Conservation (phyloP, 768 basidiomycete species). For the Panaeolus cyanescens region DNA sequence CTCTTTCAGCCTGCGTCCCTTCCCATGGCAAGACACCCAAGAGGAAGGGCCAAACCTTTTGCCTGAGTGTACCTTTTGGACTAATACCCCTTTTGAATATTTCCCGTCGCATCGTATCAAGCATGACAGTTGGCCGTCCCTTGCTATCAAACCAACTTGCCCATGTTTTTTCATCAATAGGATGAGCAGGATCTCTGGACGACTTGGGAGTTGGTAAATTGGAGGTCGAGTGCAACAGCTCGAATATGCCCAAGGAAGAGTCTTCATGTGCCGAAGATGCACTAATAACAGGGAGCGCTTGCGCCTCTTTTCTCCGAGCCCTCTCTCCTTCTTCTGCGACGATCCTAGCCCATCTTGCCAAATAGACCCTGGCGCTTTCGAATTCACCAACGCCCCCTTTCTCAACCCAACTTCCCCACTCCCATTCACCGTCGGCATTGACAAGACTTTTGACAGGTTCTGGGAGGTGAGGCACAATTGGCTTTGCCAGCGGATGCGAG, state of each 20-base stretch:
- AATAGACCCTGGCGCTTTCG: conserved; percentile 93
- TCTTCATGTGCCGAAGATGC: conserved; percentile 57
- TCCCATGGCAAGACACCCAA: conserved; percentile 87
- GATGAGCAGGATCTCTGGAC: conserved; percentile 78
- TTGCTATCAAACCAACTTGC: conserved; percentile 74
- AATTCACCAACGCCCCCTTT: conserved; percentile 94
- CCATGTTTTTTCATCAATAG: conserved; percentile 77
- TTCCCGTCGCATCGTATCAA: conserved; percentile 73
- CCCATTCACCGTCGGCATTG: conserved; percentile 86
- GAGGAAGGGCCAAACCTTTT: conserved; percentile 88
- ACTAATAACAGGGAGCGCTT: conserved; percentile 56
- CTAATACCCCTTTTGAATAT: conserved; percentile 78
- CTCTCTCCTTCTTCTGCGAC: conserved; percentile 98
- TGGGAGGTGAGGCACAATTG: conserved; percentile 94
- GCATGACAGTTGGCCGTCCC: conserved; percentile 63
- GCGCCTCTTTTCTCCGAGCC: conserved; percentile 78
- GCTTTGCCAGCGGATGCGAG: conserved; percentile 93
- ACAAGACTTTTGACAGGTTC: conserved; percentile 92
- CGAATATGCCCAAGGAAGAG: conserved; percentile 84
- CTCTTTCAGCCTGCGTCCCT: conserved; percentile 60
- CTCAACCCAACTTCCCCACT: conserved; percentile 94
- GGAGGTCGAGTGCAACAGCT: conserved; percentile 76
- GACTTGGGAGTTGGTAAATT: conserved; percentile 83
- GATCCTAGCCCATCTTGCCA: conserved; percentile 95
- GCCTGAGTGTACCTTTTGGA: conserved; percentile 55